A percentile compares a stretch with the other conserved stretches of the same genome.
These are phyloP conservation scores for Solanum piurae DNA, from an alignment of 257 asterid species.

Conservation along the genomic window DNA sequence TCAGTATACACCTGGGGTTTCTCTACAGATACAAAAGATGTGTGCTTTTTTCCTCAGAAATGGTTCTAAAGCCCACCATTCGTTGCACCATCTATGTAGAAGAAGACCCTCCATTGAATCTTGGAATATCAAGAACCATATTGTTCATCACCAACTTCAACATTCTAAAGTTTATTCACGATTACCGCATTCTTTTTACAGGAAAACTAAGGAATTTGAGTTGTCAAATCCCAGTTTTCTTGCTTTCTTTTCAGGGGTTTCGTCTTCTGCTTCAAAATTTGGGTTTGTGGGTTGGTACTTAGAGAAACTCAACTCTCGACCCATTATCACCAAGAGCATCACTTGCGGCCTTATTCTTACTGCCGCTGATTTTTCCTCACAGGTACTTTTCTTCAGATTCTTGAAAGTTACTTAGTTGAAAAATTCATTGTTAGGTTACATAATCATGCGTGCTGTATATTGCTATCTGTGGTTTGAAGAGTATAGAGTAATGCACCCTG, in stretches of 20 bases:
- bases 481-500: neutral
- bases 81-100: neutral
- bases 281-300: constrained; percentile 64
- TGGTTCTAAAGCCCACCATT: neutral
- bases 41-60: neutral
- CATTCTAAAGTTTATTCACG: constrained; percentile 26
- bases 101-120: neutral
- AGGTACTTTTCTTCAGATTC: constrained; percentile 29
- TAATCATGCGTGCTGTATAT: neutral
- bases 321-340: constrained; percentile 65
- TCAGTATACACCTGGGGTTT: neutral
- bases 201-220: constrained; percentile 17
- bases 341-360: constrained; percentile 66
- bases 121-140: constrained; percentile 5
- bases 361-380: constrained; percentile 79
- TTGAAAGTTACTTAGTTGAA: neutral
- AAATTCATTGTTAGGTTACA: neutral
- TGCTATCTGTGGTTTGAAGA: neutral
- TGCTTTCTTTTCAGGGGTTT: constrained; percentile 10
- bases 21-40: neutral
- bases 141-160: constrained; percentile 9
- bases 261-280: constrained; percentile 23
- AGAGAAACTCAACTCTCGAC: constrained; percentile 42
- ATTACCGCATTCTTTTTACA: constrained; percentile 13
- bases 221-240: constrained; percentile 7